A percentile compares a stretch with the other conserved stretches of the same genome.
phyloP scores from a whole-genome alignment of 257 asterid species.

The Osmanthus fragrans region DNA sequence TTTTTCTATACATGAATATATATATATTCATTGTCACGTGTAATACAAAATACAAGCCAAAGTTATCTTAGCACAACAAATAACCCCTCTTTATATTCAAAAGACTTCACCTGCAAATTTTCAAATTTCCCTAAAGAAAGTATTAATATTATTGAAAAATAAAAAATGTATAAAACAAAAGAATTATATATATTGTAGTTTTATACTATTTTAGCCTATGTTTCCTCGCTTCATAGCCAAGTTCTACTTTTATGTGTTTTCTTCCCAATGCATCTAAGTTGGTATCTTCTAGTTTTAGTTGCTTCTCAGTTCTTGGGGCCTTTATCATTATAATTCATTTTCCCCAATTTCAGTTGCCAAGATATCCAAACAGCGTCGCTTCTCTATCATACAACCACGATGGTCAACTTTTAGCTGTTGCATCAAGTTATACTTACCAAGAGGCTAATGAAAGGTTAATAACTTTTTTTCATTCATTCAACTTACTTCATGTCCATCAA shows the following conservation, averaged over 20 bases:
- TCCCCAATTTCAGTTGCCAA: conserved; percentile 56
- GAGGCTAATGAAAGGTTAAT: conserved; percentile 74
- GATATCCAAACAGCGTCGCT: conserved; percentile 57
- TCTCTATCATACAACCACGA: conserved; percentile 73
- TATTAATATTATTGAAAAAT: too few relatives aligned
- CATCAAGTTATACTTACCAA: conserved; percentile 75
- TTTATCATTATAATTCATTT: conserved; percentile 16
- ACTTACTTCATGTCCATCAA: neutral
- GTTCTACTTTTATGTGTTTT: neutral
- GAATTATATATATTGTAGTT: too few relatives aligned
- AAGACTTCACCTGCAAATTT: neutral
- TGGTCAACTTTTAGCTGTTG: conserved; percentile 74
- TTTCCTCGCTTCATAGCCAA: neutral
- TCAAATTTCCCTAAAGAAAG: neutral
- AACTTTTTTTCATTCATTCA: neutral
- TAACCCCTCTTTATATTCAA: neutral
- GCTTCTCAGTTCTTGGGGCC: neutral
- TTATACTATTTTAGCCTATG: neutral
- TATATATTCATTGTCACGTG: neutral
- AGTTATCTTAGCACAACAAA: neutral
- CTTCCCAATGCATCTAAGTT: neutral
- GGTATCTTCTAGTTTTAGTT: neutral
- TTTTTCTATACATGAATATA: neutral
- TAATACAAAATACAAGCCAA: neutral
- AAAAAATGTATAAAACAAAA: neutral